phyloP scores from a whole-genome alignment of 2,329 filamentous ascomycete genomes.

The Epichloe sp. region DNA sequence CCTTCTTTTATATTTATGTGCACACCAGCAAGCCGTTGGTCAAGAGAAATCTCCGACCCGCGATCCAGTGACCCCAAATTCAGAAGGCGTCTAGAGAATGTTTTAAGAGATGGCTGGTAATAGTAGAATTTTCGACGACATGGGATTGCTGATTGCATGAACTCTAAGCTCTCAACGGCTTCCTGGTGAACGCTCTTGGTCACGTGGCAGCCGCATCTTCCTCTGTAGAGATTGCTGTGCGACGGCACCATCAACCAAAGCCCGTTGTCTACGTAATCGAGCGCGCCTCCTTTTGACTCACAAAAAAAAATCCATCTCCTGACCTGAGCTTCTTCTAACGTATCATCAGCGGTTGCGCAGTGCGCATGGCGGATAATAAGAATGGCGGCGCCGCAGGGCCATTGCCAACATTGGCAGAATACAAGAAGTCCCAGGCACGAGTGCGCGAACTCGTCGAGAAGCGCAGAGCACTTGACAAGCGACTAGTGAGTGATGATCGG shows the following conservation, averaged over 20 bases:
- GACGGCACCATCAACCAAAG: neutral
- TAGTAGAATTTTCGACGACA: too few relatives aligned
- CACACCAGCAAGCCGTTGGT: too few relatives aligned
- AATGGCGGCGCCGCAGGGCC: slow-evolving; percentile 13
- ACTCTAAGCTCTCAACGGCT: too few relatives aligned
- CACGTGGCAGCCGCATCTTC: neutral
- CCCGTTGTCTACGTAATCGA: neutral
- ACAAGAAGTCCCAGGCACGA: slow-evolving; percentile 35
- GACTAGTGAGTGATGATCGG: slow-evolving; percentile 18
- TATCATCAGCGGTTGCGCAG: neutral
- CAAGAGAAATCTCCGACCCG: too few relatives aligned
- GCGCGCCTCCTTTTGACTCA: neutral
- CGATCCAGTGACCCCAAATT: too few relatives aligned
- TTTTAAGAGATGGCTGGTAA: too few relatives aligned
- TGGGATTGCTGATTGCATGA: too few relatives aligned
- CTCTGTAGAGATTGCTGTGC: neutral
- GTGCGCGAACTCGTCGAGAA: slow-evolving; percentile 35
- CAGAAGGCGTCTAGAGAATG: too few relatives aligned
- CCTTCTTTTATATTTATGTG: too few relatives aligned
- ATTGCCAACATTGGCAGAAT: slow-evolving; percentile 29
- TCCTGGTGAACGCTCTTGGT: neutral
- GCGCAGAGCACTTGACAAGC: slow-evolving; percentile 24
- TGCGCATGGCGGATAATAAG: slow-evolving; percentile 24
- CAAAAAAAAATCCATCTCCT: neutral
- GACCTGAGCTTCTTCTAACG: neutral